These are phyloP conservation scores for Penicillium sp. DNA, from an alignment of 2,329 filamentous ascomycete genomes.

Conservation along the genomic window DNA sequence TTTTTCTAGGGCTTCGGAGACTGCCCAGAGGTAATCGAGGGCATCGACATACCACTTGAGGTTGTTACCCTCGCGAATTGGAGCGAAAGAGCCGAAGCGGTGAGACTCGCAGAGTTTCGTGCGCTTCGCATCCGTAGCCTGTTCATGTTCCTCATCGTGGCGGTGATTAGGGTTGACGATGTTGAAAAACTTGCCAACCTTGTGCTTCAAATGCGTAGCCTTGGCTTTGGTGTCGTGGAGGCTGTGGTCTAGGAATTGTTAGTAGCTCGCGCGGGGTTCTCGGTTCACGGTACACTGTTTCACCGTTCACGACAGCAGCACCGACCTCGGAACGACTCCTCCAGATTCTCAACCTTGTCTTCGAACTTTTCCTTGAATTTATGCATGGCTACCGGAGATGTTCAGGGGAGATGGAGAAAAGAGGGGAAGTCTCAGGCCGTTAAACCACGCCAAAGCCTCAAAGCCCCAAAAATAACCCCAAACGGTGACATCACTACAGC, in stretches of 20 bases:
- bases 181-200: constrained; percentile 63
- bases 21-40: constrained; percentile 91
- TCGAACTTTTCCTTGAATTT: constrained; percentile 25
- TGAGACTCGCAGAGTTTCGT: constrained; percentile 68
- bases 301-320: neutral
- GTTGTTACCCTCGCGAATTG: constrained; percentile 77
- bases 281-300: neutral
- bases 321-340: constrained; percentile 27
- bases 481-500: constrained; percentile 13
- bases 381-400: constrained; percentile 19
- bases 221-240: constrained; percentile 49
- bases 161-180: constrained; percentile 83
- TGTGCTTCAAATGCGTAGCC: constrained; percentile 60
- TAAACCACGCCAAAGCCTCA: neutral
- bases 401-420: neutral
- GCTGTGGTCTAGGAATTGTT: constrained; percentile 29
- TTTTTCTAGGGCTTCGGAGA: constrained; percentile 82
- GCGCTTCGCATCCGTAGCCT: constrained; percentile 78
- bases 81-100: constrained; percentile 87
- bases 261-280: neutral
- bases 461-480: neutral
- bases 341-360: constrained; percentile 20
- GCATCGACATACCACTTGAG: constrained; percentile 98
- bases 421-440: neutral
- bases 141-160: constrained; percentile 90